Base-by-base conservation (phyloP, 1,284 basidiomycete genomes). In the Ustilago tritici region DNA sequence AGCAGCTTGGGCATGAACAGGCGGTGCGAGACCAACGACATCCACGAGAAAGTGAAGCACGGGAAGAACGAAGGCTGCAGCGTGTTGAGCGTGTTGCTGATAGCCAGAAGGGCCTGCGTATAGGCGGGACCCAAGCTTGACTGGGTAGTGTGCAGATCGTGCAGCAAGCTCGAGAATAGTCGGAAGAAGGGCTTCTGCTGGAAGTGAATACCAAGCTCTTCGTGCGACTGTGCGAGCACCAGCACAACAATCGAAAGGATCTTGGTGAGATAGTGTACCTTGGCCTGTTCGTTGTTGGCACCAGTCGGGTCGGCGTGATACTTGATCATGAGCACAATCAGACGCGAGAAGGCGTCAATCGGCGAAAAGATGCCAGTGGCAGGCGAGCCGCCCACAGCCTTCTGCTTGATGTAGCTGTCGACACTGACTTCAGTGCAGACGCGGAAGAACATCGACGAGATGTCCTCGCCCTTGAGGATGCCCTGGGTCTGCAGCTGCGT, bases 131-230 rank as follows among this genome's bases (percentile, higher is more conserved):
- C 94, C 14, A 98, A 89, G 82, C 91, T 92, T 23, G 89, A 88
- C 87, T 97, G 95, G 78, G 98, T 92, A 17, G 91, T 87, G 78
- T 94, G 92, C 52, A 99, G 88, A 85, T 99, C 97, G 81, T 93
- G 95, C 84, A 99, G 89, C 76, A 99, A 90, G 86, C 94, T 97
- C 15, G 95, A 98, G 89, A 99, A 99, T 88, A 99, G 96, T 66
- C 97, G 91, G 89, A 96, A 96, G 90, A 98, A 99, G 2, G 97
- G 96, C 87, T 98, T 95, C 87, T 98, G 95, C 86, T 96, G 93
- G 89, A 99, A 99, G 60, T 91, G 89, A 2, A 91, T 88, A 3
- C 94, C 95, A 85, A 95, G 92, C 83, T 98, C 95, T 87, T 99
- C 95, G 85, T 99, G 96, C 87, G 93, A 91, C 83, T 95, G 94